A percentile compares a stretch with the other conserved stretches of the same genome.
These are phyloP conservation scores for Orobanche coerulescens DNA, from an alignment of 257 asterid species.

Conservation along the genomic window DNA sequence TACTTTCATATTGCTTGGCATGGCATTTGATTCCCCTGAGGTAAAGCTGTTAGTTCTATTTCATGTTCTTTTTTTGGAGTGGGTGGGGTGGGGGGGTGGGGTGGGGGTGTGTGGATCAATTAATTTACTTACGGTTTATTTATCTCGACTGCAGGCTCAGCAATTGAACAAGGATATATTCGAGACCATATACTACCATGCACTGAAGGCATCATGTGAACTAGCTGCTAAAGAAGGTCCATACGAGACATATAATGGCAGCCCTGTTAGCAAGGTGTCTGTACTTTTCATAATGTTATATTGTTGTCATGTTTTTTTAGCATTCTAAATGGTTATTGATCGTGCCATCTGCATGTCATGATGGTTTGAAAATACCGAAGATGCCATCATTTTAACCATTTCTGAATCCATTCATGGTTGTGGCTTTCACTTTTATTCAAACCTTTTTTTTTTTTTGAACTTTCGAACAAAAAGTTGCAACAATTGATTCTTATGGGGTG, in stretches of 20 bases:
- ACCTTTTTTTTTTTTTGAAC: too few relatives aligned
- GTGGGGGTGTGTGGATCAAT: neutral
- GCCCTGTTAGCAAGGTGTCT: constrained; percentile 91
- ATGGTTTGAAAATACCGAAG: neutral
- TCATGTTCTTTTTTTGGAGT: neutral
- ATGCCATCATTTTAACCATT: neutral
- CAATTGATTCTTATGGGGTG: too few relatives aligned
- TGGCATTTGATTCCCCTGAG: constrained; percentile 98
- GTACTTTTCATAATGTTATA: neutral
- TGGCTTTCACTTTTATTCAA: too few relatives aligned
- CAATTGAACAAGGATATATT: constrained; percentile 88
- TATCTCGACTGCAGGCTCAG: constrained; percentile 58
- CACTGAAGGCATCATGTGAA: constrained; percentile 79
- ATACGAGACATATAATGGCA: constrained; percentile 72
- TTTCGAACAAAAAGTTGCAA: too few relatives aligned
- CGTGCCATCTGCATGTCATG: neutral
- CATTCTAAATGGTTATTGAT: neutral
- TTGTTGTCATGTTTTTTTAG: neutral
- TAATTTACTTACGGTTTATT: constrained; percentile 7
- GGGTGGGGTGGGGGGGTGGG: too few relatives aligned
- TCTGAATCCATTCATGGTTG: neutral
- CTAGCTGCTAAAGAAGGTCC: constrained; percentile 72
- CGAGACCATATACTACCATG: constrained; percentile 94
- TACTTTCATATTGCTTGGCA: constrained; percentile 88
- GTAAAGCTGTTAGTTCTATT: constrained; percentile 29